Evolutionary conservation across 805 yeast genomes (phyloP).

Genomic region (Zygoascus flipseniorum): DNA sequence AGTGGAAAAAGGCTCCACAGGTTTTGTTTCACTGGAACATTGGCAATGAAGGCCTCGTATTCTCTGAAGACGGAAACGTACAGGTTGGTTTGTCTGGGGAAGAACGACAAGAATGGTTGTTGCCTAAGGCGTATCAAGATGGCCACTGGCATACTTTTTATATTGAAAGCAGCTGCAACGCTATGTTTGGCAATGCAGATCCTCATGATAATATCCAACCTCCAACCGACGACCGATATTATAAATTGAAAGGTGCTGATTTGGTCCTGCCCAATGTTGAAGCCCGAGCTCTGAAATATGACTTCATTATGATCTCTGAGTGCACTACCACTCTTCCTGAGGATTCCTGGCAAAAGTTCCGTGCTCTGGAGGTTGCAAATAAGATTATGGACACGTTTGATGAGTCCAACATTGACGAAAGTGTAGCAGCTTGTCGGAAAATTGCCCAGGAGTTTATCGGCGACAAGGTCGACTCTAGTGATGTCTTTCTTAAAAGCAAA

Average conservation of each 20-base stretch:
- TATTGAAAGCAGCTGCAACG: slow-evolving; percentile 87
- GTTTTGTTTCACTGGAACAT: slow-evolving; percentile 78
- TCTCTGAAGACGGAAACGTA: slow-evolving; percentile 56
- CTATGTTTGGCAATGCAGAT: slow-evolving; percentile 79
- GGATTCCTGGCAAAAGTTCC: slow-evolving; percentile 73
- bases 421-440: slow-evolving; percentile 55
- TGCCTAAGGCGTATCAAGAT: slow-evolving; percentile 49
- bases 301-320: slow-evolving; percentile 81
- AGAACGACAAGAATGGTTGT: slow-evolving; percentile 61
- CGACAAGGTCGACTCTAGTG: slow-evolving; percentile 50
- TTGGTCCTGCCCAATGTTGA: slow-evolving; percentile 70
- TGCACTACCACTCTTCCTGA: slow-evolving; percentile 82
- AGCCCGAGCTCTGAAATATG: slow-evolving; percentile 68
- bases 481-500: slow-evolving; percentile 38
- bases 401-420: slow-evolving; percentile 34
- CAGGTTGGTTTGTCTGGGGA: slow-evolving; percentile 84
- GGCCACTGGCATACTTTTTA: slow-evolving; percentile 57
- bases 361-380: slow-evolving; percentile 73
- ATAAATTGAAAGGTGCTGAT: slow-evolving; percentile 61
- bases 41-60: slow-evolving; percentile 79
- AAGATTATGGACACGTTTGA: slow-evolving; percentile 80
- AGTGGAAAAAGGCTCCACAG: slow-evolving; percentile 36
- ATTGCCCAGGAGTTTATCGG: slow-evolving; percentile 63
- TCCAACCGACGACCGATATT: slow-evolving; percentile 65
- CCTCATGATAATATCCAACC: slow-evolving; percentile 43